A percentile compares a stretch with the other conserved stretches of the same genome.
Conservation (phyloP, 2,329 filamentous ascomycete species). For the Fusarium bulbicola region DNA sequence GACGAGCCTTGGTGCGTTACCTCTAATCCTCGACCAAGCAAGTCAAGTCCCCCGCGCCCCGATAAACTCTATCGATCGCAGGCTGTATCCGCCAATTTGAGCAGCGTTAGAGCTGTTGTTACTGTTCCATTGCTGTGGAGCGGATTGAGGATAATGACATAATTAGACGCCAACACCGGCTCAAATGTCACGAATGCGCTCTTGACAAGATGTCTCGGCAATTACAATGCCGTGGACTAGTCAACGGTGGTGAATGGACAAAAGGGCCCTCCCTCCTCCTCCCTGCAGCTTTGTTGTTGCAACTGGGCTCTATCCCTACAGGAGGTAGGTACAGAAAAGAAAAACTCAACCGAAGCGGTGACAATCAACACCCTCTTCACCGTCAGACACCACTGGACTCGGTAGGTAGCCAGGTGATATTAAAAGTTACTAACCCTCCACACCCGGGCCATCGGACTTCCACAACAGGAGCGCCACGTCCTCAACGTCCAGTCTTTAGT, state of each 20-base stretch:
- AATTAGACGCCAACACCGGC: not conserved
- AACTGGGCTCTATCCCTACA: not conserved
- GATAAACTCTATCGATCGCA: constrained; percentile 17
- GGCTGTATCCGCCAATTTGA: not conserved
- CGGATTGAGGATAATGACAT: constrained; percentile 6
- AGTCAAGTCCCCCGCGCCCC: not conserved
- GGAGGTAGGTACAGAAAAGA: not conserved
- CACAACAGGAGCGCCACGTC: constrained; percentile 26
- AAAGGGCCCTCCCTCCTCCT: not conserved
- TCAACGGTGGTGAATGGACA: not conserved
- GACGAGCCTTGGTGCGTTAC: not conserved
- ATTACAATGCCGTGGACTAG: constrained; percentile 1
- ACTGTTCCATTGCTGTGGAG: not conserved
- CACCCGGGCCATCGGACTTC: constrained; percentile 3
- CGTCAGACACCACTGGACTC: not conserved
- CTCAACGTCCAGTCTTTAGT: constrained; percentile 23
- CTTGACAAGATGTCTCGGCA: constrained; percentile 6
- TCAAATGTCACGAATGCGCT: not conserved
- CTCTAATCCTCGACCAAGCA: not conserved
- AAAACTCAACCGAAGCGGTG: not conserved
- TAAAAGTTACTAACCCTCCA: constrained; percentile 19
- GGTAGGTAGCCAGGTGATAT: not conserved
- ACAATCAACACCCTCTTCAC: not conserved
- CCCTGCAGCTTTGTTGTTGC: not conserved
- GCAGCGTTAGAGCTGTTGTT: not conserved